Evolutionary conservation across 2,329 filamentous ascomycete species (phyloP).

Genomic region (Ceratocystis alfenasii): DNA sequence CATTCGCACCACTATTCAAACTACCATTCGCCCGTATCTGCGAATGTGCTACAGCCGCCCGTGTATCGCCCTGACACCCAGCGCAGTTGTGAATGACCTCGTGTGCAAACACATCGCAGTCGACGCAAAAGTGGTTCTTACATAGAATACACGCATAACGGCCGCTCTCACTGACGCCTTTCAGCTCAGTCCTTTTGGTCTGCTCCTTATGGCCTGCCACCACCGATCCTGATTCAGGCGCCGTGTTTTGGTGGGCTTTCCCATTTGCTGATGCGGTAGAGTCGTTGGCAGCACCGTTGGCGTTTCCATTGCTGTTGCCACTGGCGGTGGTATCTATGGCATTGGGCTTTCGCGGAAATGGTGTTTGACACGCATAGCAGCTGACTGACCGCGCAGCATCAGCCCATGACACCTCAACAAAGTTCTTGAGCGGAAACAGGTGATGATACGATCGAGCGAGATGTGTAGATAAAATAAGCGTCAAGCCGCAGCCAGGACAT

Average conservation of each 20-base stretch:
- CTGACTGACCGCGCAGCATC: slow-evolving; percentile 49
- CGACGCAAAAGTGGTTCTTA: slow-evolving; percentile 85
- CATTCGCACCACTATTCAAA: slow-evolving; percentile 27
- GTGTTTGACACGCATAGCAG: slow-evolving; percentile 66
- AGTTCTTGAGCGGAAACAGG: slow-evolving; percentile 79
- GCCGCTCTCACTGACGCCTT: slow-evolving; percentile 70
- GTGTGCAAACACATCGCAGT: slow-evolving; percentile 92
- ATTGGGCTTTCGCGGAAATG: slow-evolving; percentile 49
- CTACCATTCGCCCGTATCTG: slow-evolving; percentile 8
- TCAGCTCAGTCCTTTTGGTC: slow-evolving; percentile 29
- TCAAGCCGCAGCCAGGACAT: slow-evolving; percentile 82
- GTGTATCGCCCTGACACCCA: slow-evolving; percentile 56
- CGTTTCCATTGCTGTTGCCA: slow-evolving; percentile 17
- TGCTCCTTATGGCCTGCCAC: not conserved
- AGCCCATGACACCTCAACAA: slow-evolving; percentile 78
- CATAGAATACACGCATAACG: slow-evolving; percentile 87
- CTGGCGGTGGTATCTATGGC: not conserved
- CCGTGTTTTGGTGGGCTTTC: not conserved
- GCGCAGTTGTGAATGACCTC: slow-evolving; percentile 94
- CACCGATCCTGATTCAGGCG: not conserved
- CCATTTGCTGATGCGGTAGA: not conserved
- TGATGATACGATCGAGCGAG: slow-evolving; percentile 88
- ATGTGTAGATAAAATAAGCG: slow-evolving; percentile 87
- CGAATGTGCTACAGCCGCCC: slow-evolving; percentile 25
- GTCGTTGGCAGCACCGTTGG: slow-evolving; percentile 7